Percentiles rank a stretch among this genome's conserved stretches.
Evolutionary conservation across 2,329 filamentous ascomycete species (phyloP).

Genomic region (Parastagonospora nodorum): DNA sequence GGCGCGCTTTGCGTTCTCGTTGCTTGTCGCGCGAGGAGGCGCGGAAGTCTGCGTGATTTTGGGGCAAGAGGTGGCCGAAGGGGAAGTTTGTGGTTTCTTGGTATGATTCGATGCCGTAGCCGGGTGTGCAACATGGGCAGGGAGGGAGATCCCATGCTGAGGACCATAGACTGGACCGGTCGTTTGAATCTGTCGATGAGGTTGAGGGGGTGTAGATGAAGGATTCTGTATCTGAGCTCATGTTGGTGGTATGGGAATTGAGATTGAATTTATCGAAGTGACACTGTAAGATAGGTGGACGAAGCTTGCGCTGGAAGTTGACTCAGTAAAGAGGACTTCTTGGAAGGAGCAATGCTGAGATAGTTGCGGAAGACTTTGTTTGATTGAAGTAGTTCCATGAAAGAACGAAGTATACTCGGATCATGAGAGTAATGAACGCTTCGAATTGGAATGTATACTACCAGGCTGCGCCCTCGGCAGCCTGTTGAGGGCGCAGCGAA

Average conservation of each 20-base stretch:
- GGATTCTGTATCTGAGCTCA: neutral
- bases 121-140: neutral
- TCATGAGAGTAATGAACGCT: neutral
- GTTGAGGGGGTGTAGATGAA: neutral
- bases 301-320: neutral
- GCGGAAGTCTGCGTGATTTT: neutral
- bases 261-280: neutral
- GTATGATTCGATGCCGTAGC: neutral
- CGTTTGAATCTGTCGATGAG: neutral
- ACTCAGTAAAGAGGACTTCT: neutral
- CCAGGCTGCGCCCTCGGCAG: neutral
- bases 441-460: neutral
- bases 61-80: too few relatives aligned
- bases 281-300: too few relatives aligned
- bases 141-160: neutral
- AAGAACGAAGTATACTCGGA: too few relatives aligned
- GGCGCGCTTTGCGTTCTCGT: neutral
- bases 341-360: neutral
- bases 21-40: neutral
- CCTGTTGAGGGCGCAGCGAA: neutral
- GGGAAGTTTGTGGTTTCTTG: neutral
- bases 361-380: neutral
- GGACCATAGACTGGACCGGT: neutral
- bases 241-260: neutral
- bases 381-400: neutral